phyloP scores from a whole-genome alignment of 2,329 filamentous ascomycete genomes.

The Aspergillus terreus region DNA sequence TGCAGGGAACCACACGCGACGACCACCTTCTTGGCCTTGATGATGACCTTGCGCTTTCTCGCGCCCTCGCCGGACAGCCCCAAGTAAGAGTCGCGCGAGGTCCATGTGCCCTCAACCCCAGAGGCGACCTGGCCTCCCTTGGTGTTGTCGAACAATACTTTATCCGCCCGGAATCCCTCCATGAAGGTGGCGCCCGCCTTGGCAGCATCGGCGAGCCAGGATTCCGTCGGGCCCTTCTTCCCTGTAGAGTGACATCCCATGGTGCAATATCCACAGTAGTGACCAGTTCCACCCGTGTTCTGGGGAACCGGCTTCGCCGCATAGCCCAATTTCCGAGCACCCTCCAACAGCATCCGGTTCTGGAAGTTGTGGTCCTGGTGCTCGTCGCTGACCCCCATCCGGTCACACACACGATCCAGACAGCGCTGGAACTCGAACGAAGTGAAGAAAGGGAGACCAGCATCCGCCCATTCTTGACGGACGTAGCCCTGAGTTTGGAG shows the following conservation, averaged over 20 bases:
- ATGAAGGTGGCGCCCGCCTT: conserved; percentile 74
- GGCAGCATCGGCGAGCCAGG: conserved; percentile 76
- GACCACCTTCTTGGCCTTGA: conserved; percentile 78
- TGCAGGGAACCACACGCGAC: conserved; percentile 73
- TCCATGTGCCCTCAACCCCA: conserved; percentile 74
- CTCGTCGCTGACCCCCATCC: conserved; percentile 70
- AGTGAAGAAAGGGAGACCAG: conserved; percentile 69
- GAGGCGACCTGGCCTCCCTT: conserved; percentile 56
- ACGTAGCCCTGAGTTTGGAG: conserved; percentile 71
- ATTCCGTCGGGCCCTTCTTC: conserved; percentile 75
- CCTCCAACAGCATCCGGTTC: conserved; percentile 71
- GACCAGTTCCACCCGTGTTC: conserved; percentile 70
- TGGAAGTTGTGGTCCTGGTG: conserved; percentile 68
- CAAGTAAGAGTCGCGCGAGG: conserved; percentile 62
- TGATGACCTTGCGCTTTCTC: conserved; percentile 59
- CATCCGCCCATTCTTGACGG: conserved; percentile 72
- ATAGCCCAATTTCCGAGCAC: conserved; percentile 70
- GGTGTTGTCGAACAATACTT: conserved; percentile 61
- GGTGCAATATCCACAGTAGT: conserved; percentile 68
- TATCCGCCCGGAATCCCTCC: conserved; percentile 73
- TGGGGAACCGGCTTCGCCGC: conserved; percentile 67
- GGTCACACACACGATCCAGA: conserved; percentile 72
- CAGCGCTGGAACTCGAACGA: conserved; percentile 71
- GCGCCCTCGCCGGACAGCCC: conserved; percentile 51
- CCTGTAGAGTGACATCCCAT: conserved; percentile 60